phyloP scores from a whole-genome alignment of 306 rosid genomes.

The Canavalia ensiformis region DNA sequence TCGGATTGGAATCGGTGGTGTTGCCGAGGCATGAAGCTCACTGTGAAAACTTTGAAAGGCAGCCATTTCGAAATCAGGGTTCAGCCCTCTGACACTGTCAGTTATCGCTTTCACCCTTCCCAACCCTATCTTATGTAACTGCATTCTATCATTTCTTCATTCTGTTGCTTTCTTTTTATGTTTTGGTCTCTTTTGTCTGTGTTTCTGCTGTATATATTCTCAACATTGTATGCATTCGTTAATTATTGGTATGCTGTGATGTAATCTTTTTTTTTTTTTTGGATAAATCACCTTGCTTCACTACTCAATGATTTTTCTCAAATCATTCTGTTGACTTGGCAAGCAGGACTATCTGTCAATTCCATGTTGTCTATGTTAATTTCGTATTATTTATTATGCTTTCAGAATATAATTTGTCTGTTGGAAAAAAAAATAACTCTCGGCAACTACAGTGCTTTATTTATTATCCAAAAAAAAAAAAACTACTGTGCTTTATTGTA shows the following conservation, averaged over 20 bases:
- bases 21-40: conserved; percentile 80
- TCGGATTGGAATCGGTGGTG: conserved; percentile 44
- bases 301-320: neutral
- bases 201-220: too few relatives aligned
- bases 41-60: conserved; percentile 94
- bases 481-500: neutral
- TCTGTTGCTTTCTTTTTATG: neutral
- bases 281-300: neutral
- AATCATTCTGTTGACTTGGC: neutral
- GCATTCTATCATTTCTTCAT: neutral
- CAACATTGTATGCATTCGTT: neutral
- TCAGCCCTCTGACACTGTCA: conserved; percentile 84
- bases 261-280: neutral
- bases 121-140: neutral
- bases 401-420: neutral
- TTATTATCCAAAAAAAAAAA: neutral
- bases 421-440: neutral
- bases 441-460: neutral
- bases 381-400: neutral
- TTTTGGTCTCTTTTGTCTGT: too few relatives aligned
- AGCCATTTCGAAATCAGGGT: conserved; percentile 93
- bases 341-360: conserved; percentile 1
- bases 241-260: neutral
- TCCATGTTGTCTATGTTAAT: conserved; percentile 3
- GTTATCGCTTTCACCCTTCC: conserved; percentile 9